Evolutionary conservation across 441 rosid genomes (phyloP).

Genomic region (Erodium moschatum): DNA sequence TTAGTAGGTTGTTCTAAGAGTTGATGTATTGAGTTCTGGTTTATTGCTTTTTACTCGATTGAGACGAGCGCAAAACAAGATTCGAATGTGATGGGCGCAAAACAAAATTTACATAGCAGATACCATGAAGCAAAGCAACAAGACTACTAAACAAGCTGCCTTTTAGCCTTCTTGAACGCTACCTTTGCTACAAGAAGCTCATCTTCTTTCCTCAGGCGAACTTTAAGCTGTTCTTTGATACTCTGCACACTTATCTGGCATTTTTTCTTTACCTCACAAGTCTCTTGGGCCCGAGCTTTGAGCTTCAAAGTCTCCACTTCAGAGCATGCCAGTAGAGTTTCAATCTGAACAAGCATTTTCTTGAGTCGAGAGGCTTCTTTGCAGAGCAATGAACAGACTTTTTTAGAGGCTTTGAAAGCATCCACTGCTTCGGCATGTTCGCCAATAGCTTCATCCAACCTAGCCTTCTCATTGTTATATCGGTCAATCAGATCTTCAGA

Average conservation of each 20-base stretch:
- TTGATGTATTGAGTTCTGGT: no score
- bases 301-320: constrained; percentile 9
- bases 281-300: neutral
- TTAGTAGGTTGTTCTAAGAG: no score
- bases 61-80: no score
- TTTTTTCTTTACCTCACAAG: neutral
- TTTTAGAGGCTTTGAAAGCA: constrained; percentile 6
- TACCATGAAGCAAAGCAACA: neutral
- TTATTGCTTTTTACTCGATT: no score
- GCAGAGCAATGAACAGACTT: neutral
- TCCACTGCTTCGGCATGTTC: neutral
- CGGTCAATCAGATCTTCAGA: constrained; percentile 8
- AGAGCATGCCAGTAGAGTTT: neutral
- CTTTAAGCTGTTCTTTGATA: neutral
- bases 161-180: constrained; percentile 14
- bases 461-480: neutral
- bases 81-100: no score
- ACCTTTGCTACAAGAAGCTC: constrained; percentile 6
- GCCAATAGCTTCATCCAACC: neutral
- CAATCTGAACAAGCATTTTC: constrained; percentile 9
- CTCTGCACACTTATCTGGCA: neutral
- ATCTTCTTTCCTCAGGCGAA: neutral
- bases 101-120: neutral
- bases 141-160: neutral
- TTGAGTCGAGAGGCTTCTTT: constrained; percentile 7